A percentile compares a stretch with the other conserved stretches of the same genome.
These are phyloP conservation scores for Ganoderma leucocontextum DNA, from an alignment of 1,284 basidiomycete species.

Conservation along the genomic window DNA sequence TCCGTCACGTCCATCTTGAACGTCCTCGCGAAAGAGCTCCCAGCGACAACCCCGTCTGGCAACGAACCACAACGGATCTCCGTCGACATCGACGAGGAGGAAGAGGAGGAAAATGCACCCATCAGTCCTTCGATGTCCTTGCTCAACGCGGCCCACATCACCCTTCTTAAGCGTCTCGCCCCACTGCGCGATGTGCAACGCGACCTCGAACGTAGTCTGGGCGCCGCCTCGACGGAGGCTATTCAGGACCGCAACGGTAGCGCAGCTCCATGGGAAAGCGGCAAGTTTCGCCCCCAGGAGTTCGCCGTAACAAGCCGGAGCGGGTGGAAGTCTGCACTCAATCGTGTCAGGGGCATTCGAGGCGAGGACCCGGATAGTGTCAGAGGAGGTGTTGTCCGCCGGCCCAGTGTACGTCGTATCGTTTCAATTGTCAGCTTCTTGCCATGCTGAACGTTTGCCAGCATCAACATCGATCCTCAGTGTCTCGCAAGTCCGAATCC, in stretches of 20 bases:
- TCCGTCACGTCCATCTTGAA: slow-evolving; percentile 64
- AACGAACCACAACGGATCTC: background rate
- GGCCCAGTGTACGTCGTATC: slow-evolving; percentile 4
- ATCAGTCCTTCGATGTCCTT: slow-evolving; percentile 17
- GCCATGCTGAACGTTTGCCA: slow-evolving; percentile 1
- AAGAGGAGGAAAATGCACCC: slow-evolving; percentile 19
- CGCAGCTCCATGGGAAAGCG: slow-evolving; percentile 31
- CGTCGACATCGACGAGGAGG: slow-evolving; percentile 25
- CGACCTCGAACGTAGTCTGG: slow-evolving; percentile 58
- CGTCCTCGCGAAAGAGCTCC: slow-evolving; percentile 51
- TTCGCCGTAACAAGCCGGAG: slow-evolving; percentile 37
- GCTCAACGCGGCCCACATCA: slow-evolving; percentile 52
- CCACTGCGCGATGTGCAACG: slow-evolving; percentile 59
- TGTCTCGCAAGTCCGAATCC: slow-evolving; percentile 4
- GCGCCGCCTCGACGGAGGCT: slow-evolving; percentile 42
- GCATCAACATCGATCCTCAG: slow-evolving; percentile 16
- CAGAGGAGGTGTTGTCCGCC: slow-evolving; percentile 3
- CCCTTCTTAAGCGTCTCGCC: slow-evolving; percentile 55
- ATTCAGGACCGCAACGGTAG: slow-evolving; percentile 13
- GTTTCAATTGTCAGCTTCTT: background rate
- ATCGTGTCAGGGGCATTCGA: slow-evolving; percentile 28
- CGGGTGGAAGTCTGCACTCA: slow-evolving; percentile 38
- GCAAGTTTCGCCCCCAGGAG: slow-evolving; percentile 30
- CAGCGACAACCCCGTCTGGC: slow-evolving; percentile 24
- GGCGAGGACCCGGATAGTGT: slow-evolving; percentile 8